Conservation (phyloP, 73 alveolate genomes). For the Blepharisma stoltei region DNA sequence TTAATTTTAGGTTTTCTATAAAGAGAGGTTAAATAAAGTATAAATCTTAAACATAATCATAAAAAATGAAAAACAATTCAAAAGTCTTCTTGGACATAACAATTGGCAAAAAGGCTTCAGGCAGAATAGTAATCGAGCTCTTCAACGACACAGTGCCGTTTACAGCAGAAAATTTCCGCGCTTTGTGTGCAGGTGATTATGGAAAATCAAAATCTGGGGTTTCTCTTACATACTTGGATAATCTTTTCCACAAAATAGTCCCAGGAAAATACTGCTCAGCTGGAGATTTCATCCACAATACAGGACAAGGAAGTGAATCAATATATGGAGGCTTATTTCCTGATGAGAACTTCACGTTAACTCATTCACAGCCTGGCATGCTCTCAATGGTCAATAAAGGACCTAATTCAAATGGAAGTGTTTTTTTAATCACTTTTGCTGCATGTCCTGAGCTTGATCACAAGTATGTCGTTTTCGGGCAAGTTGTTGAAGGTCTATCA, state of each 20-base stretch:
- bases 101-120: slow-evolving; percentile 60
- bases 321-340: slow-evolving; percentile 83
- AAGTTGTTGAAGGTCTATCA: slow-evolving; percentile 83
- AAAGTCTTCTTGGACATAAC: slow-evolving; percentile 49
- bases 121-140: slow-evolving; percentile 84
- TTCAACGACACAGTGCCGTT: slow-evolving; percentile 84
- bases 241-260: slow-evolving; percentile 74
- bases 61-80: slow-evolving; percentile 16
- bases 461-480: slow-evolving; percentile 90
- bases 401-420: slow-evolving; percentile 81
- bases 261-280: slow-evolving; percentile 84
- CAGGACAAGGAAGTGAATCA: slow-evolving; percentile 90
- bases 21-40: too few species aligned
- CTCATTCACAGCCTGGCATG: slow-evolving; percentile 76
- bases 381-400: slow-evolving; percentile 92
- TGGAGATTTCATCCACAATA: slow-evolving; percentile 86
- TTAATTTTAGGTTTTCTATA: too few species aligned
- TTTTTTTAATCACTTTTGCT: slow-evolving; percentile 45
- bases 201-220: slow-evolving; percentile 63
- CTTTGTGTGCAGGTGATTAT: slow-evolving; percentile 91
- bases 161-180: slow-evolving; percentile 89
- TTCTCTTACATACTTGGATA: slow-evolving; percentile 21
- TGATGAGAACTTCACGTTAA: slow-evolving; percentile 83
- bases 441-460: slow-evolving; percentile 65
- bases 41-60: background rate